A percentile compares a stretch with the other conserved stretches of the same genome.
These are phyloP conservation scores for Acephala macrosclerotiorum DNA, from an alignment of 2,329 filamentous ascomycete species.

Conservation along the genomic window DNA sequence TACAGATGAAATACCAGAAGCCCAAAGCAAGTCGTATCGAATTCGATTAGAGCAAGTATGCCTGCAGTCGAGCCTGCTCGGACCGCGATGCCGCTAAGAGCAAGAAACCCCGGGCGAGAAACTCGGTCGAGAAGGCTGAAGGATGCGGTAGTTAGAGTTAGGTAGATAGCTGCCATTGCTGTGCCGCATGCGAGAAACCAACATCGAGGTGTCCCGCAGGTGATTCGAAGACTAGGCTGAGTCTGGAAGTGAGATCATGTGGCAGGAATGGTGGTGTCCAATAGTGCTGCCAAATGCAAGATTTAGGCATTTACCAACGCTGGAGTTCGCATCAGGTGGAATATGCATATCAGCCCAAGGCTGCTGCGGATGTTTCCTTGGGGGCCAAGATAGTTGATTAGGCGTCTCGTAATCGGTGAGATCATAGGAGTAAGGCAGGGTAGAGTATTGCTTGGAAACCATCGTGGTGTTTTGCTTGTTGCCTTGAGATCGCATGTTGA, in stretches of 20 bases:
- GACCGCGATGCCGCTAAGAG: neutral
- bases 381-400: neutral
- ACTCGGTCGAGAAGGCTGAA: constrained; percentile 2
- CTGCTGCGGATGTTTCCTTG: neutral
- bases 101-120: neutral
- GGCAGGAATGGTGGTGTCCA: constrained; percentile 4
- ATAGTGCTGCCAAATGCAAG: neutral
- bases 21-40: neutral
- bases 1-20: constrained; percentile 5
- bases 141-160: constrained; percentile 1
- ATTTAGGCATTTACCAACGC: constrained; percentile 9
- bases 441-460: neutral
- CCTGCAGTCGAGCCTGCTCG: constrained; percentile 15
- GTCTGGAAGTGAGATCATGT: neutral
- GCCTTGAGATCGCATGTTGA: constrained; percentile 8
- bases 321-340: constrained; percentile 2
- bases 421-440: neutral
- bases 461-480: constrained; percentile 12
- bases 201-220: neutral
- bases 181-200: constrained; percentile 7
- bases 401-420: constrained; percentile 2
- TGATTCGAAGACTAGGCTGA: neutral
- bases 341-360: constrained; percentile 18
- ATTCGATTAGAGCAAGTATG: constrained; percentile 1
- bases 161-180: neutral